Evolutionary conservation across 2,329 filamentous ascomycete species (phyloP).

Genomic region (Rhinocladiella mackenziei): DNA sequence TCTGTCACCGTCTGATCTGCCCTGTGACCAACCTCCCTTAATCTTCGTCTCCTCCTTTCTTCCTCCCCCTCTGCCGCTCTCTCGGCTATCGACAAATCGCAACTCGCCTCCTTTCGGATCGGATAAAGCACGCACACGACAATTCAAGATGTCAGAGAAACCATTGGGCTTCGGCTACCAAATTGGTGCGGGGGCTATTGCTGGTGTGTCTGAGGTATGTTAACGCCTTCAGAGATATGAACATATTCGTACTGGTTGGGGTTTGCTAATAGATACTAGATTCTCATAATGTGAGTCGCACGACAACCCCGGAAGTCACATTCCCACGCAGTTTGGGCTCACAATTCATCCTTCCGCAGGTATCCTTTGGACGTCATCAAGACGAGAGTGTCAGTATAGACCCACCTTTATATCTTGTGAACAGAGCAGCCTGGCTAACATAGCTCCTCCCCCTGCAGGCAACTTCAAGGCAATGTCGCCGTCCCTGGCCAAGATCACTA

Average conservation of each 20-base stretch:
- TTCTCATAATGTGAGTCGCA: slow-evolving; percentile 71
- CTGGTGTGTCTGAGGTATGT: slow-evolving; percentile 92
- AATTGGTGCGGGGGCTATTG: slow-evolving; percentile 92
- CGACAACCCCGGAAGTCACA: background rate
- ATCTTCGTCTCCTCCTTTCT: background rate
- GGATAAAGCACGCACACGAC: slow-evolving; percentile 14
- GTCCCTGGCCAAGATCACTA: slow-evolving; percentile 73
- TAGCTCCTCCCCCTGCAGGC: slow-evolving; percentile 49
- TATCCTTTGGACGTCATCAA: slow-evolving; percentile 98
- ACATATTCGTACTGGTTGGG: background rate
- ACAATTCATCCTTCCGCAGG: slow-evolving; percentile 54
- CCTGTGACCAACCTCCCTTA: background rate
- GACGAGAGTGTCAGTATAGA: slow-evolving; percentile 75
- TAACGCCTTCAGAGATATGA: background rate
- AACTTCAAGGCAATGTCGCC: slow-evolving; percentile 74
- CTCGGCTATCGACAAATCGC: background rate
- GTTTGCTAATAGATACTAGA: slow-evolving; percentile 50
- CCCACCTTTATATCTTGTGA: slow-evolving; percentile 5
- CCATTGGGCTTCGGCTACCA: slow-evolving; percentile 91
- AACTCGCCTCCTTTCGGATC: background rate
- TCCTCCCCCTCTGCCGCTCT: background rate
- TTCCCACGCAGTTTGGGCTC: background rate
- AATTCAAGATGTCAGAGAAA: slow-evolving; percentile 47
- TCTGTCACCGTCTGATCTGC: background rate
- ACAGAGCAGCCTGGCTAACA: slow-evolving; percentile 6